Percentiles rank a stretch among this genome's conserved stretches.
phyloP scores from a whole-genome alignment of 2,329 filamentous ascomycete genomes.

The Pyrenophora seminiperda region DNA sequence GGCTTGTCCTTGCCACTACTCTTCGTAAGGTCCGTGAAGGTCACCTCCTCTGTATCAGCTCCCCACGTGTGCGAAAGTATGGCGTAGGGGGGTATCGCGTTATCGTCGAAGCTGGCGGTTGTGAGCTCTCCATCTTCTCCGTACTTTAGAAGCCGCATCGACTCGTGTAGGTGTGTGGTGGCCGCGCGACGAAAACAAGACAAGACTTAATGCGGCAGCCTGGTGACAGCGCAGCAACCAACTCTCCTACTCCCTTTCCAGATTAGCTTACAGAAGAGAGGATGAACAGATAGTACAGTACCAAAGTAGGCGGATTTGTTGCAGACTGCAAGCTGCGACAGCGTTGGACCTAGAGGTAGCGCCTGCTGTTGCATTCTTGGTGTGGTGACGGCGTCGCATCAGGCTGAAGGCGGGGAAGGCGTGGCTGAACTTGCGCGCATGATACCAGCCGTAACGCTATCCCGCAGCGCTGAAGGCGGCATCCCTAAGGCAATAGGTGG shows the following conservation, averaged over 20 bases:
- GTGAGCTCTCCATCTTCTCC: constrained; percentile 10
- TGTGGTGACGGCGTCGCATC: not conserved
- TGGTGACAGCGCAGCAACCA: not conserved
- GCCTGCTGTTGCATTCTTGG: not conserved
- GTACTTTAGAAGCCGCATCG: constrained; percentile 19
- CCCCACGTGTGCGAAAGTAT: constrained; percentile 41
- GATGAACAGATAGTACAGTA: not conserved
- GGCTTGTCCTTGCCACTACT: constrained; percentile 11
- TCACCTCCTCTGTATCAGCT: constrained; percentile 33
- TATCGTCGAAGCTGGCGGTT: constrained; percentile 3
- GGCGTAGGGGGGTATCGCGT: constrained; percentile 12
- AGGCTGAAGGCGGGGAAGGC: not conserved
- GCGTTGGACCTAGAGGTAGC: not conserved
- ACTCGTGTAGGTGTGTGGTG: constrained; percentile 7
- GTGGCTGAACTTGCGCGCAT: not conserved
- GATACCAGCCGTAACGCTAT: not conserved
- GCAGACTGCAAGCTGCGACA: not conserved
- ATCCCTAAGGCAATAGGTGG: not conserved
- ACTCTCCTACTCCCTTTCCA: not conserved
- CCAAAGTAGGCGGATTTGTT: not conserved
- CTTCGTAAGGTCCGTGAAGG: constrained; percentile 24
- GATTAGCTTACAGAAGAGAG: not conserved
- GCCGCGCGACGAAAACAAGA: constrained; percentile 1
- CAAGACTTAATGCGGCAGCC: not conserved
- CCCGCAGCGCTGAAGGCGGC: not conserved